phyloP scores from a whole-genome alignment of 805 yeast species.

The Zygosaccharomyces rouxii region DNA sequence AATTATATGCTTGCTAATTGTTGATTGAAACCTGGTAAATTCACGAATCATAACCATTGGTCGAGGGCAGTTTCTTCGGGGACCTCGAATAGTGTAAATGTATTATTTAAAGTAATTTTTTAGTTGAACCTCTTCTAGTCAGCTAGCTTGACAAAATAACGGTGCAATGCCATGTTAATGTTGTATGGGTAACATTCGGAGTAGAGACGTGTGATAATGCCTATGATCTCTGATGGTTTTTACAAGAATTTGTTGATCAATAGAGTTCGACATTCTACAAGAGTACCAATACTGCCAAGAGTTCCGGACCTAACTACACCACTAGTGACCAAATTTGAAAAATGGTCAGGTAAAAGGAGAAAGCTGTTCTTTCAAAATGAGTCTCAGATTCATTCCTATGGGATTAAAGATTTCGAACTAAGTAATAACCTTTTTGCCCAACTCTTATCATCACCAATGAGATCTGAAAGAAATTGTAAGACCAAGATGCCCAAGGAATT shows the following conservation, averaged over 20 bases:
- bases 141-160: too few relatives aligned
- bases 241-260: neutral
- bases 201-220: neutral
- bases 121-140: neutral
- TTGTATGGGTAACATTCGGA: too few relatives aligned
- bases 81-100: neutral
- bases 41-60: constrained; percentile 6
- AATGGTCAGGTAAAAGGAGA: constrained; percentile 35
- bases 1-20: constrained; percentile 13
- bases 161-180: too few relatives aligned
- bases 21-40: constrained; percentile 14
- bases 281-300: neutral
- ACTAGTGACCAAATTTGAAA: constrained; percentile 30
- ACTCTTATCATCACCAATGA: constrained; percentile 40
- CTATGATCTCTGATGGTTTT: neutral
- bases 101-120: neutral
- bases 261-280: neutral
- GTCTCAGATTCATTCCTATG: neutral
- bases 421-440: constrained; percentile 38
- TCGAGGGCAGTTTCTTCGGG: neutral
- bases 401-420: constrained; percentile 16
- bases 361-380: constrained; percentile 16
- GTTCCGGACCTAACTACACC: constrained; percentile 17
- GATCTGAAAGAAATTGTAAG: constrained; percentile 39
- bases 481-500: constrained; percentile 39